Evolutionary conservation across 2,329 filamentous ascomycete genomes (phyloP).

Genomic region (Neofusicoccum parvum): DNA sequence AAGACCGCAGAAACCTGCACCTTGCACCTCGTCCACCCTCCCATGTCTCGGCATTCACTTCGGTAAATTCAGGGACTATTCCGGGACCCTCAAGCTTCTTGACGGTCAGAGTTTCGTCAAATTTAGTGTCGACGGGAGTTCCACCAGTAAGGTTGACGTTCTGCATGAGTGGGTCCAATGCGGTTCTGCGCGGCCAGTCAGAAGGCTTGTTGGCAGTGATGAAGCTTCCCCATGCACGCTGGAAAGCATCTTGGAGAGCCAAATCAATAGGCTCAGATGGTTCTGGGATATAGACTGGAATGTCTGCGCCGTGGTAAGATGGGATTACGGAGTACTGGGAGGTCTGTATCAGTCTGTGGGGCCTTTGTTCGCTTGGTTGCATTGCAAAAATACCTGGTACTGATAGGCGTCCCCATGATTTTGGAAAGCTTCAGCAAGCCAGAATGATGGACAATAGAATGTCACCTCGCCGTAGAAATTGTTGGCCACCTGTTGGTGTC

Average conservation of each 20-base stretch:
- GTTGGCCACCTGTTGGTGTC: slow-evolving; percentile 57
- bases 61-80: slow-evolving; percentile 24
- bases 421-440: slow-evolving; percentile 54
- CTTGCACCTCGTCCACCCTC: not conserved
- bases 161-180: slow-evolving; percentile 16
- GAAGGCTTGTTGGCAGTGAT: slow-evolving; percentile 24
- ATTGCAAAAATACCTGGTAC: not conserved
- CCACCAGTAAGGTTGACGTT: slow-evolving; percentile 32
- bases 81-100: slow-evolving; percentile 26
- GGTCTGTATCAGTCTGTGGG: too few relatives aligned
- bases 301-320: slow-evolving; percentile 27
- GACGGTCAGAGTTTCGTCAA: slow-evolving; percentile 13
- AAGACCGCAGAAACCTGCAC: not conserved
- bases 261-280: slow-evolving; percentile 16
- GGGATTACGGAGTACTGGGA: slow-evolving; percentile 29
- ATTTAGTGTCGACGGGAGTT: slow-evolving; percentile 6
- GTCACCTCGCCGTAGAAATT: slow-evolving; percentile 59
- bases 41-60: slow-evolving; percentile 24
- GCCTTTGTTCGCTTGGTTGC: too few relatives aligned
- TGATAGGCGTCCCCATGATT: slow-evolving; percentile 23
- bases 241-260: slow-evolving; percentile 23
- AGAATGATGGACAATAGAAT: slow-evolving; percentile 60
- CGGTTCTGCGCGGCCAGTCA: slow-evolving; percentile 26
- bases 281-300: slow-evolving; percentile 26
- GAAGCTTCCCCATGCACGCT: slow-evolving; percentile 28